Evolutionary conservation across 2,329 filamentous ascomycete species (phyloP).

Genomic region (Metarhizium humberi): DNA sequence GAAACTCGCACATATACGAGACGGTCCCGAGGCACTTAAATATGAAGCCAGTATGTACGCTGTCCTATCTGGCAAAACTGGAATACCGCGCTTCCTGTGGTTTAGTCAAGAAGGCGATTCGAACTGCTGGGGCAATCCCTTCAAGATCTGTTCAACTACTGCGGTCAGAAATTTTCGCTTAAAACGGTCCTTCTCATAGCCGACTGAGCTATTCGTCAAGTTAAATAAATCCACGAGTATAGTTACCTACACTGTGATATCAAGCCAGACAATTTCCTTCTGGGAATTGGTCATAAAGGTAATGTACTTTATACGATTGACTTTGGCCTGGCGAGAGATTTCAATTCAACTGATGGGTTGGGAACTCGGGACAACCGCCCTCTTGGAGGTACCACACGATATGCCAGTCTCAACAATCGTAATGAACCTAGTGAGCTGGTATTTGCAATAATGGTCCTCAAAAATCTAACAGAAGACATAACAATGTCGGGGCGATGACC

Average conservation of each 20-base stretch:
- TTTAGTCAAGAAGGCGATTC: conserved; percentile 97
- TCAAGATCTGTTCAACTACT: conserved; percentile 99
- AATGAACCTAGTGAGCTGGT: no score
- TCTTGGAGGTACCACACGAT: not conserved
- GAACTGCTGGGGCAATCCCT: conserved; percentile 90
- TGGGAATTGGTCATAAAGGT: conserved; percentile 97
- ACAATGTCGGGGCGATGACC: no score
- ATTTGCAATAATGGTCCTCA: no score
- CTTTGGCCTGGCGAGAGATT: conserved; percentile 74
- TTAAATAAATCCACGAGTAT: conserved; percentile 99
- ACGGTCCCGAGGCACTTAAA: conserved; percentile 96
- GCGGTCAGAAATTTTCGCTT: conserved; percentile 97
- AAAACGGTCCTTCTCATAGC: conserved; percentile 93
- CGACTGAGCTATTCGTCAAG: conserved; percentile 96
- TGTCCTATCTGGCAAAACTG: conserved; percentile 86
- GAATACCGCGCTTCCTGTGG: conserved; percentile 98
- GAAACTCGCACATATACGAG: conserved; percentile 98
- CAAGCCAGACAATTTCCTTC: conserved; percentile 99
- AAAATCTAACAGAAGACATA: no score
- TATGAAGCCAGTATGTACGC: conserved; percentile 94
- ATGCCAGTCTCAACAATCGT: not conserved
- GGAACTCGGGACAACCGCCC: not conserved
- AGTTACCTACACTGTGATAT: conserved; percentile 99
- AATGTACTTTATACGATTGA: conserved; percentile 99
- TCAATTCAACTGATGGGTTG: not conserved